Evolutionary conservation across 768 basidiomycete genomes (phyloP), one percentile per base, ranked within the genome.

Genomic region (Termitomyces sp.): DNA sequence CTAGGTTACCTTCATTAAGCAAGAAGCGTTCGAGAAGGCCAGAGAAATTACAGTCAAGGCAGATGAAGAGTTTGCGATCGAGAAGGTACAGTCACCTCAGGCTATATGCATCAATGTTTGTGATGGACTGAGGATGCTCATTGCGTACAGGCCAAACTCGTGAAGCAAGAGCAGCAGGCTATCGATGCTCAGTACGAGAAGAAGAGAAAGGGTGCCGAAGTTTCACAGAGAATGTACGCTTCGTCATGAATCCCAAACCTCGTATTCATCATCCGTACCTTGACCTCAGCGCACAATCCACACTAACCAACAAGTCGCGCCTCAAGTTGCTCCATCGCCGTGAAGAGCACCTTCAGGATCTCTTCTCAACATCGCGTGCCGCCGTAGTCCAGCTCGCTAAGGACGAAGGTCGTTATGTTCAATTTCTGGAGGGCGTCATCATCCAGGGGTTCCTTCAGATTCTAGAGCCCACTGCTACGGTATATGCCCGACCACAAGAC

Each of bases 1-100:
- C 37, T 72, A 96, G 96, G 93, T 96, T 51, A 89, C 94, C 57
- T 98, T 98, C 82, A 98, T 98, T 83, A 96, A 93, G 77, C 97
- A 98, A 72, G 97, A 99, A 76, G 96, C 96, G 4, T 75, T 92
- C 65, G 96, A 99, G 80, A 99, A 99, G 78, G 96, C 94, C 1
- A 82, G 97, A 8, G 97, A 99, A 77, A 95, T 99, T 63, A 89
- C 84, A 65, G 94, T 98, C 62, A 99, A 99, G 75, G 96, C 97
- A 0, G 95, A 99, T 64, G 96, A 98, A 74, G 96, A 99, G 77
- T 98, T 98, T 71, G 91, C 96, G 20, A 98, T 99, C 66, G 97
- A 99, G 74, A 99, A 99, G 85, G 96, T 88, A 43, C 7, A 5
- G 14, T 31, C 43, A 45, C 38, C 38, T 14, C 38, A 40, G 38